Base-by-base conservation (phyloP, 2,329 filamentous ascomycete genomes). In the Penicillium polonicum region DNA sequence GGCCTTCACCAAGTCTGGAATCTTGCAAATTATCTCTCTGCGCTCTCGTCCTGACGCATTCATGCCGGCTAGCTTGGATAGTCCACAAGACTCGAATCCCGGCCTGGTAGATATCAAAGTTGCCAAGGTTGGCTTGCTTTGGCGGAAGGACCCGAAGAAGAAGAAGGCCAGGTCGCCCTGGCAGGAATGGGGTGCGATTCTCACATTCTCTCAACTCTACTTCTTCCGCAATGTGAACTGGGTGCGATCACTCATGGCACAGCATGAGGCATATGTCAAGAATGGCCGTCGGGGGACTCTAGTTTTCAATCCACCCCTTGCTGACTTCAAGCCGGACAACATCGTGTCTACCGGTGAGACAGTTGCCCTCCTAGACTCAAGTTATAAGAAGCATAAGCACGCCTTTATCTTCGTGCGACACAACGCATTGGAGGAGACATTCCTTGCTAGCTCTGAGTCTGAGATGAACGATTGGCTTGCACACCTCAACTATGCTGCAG, bases 381-480 rank as follows among this genome's bases (percentile, higher is more conserved):
- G 84, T 9, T 99, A 99, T 74, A 96, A 88, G 74, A 94, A 78
- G 73, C 94, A 99, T 76, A 99, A 97, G 76, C 87, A 97, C 73
- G 91, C 94, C 0, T 97, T 99, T 69, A 83, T 92, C 15, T 93
- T 97, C 67, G 90, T 96, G 59, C 86, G 91, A 31, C 90, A 94
- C 63, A 89, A 90, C 50, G 90, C 91, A 0, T 80, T 92, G 39
- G 93, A 99, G 69, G 94, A 99, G 71, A 88, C 93, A 0, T 88
- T 99, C 38, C 79, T 97, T 19, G 93, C 94, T 5, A 92, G 97
- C 67, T 91, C 86, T 52, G 94, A 99, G 68, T 81, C 85, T 1
- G 94, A 99, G 68, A 87, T 96, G 83, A 96, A 97, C 68, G 94
- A 99, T 71, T 99, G 94, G 94, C 80, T 99, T 29, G 90, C 90